These are phyloP conservation scores for Calycina marina DNA, from an alignment of 2,329 filamentous ascomycete species.

Conservation along the genomic window DNA sequence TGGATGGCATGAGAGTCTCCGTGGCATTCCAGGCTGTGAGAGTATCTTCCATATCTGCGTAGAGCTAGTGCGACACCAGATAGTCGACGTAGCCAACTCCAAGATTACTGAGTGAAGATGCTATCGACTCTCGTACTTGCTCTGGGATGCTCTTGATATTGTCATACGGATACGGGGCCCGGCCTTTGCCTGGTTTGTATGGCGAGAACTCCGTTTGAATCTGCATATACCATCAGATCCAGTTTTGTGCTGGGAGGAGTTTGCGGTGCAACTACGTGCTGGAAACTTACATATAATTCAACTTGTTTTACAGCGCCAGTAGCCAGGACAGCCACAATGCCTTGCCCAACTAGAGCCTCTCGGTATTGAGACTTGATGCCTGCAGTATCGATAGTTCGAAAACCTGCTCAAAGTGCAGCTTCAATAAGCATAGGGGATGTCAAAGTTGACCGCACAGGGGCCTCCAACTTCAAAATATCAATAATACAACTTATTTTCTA, in stretches of 20 bases:
- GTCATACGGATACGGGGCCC: constrained; percentile 4
- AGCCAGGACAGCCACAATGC: constrained; percentile 1
- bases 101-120: constrained; percentile 2
- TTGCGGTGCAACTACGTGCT: background rate
- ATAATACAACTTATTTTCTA: no score
- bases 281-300: constrained; percentile 1
- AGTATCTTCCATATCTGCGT: constrained; percentile 5
- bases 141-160: constrained; percentile 3
- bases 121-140: constrained; percentile 1
- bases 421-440: no score
- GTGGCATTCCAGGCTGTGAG: constrained; percentile 4
- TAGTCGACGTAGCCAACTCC: constrained; percentile 3
- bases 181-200: constrained; percentile 4
- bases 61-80: constrained; percentile 4
- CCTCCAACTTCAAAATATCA: no score
- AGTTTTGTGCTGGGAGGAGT: background rate
- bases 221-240: background rate
- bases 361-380: constrained; percentile 4
- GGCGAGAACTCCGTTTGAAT: constrained; percentile 6
- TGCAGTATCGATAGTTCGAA: constrained; percentile 5
- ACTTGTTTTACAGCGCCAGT: background rate
- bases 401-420: constrained; percentile 4
- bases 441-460: no score
- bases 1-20: constrained; percentile 4
- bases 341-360: constrained; percentile 2